A percentile compares a stretch with the other conserved stretches of the same genome.
Evolutionary conservation across 2,329 filamentous ascomycete species (phyloP).

Genomic region (Talaromyces albobiverticillius): DNA sequence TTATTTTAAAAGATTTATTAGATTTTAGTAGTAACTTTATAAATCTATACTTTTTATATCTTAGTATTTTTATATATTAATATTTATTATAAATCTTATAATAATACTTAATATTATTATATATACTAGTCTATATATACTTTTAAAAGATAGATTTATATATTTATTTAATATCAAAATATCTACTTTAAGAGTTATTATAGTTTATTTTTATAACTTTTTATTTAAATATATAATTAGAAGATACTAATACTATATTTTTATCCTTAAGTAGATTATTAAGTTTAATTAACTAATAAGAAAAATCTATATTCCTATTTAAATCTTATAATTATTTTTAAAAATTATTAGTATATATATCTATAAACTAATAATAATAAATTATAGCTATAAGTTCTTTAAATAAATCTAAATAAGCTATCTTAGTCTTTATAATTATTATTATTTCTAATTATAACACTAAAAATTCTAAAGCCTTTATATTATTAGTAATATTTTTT

Average conservation of each 20-base stretch:
- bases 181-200: not conserved
- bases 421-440: not conserved
- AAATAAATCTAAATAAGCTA: not conserved
- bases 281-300: not conserved
- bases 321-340: not conserved
- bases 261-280: not conserved
- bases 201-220: constrained; percentile 4
- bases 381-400: not conserved
- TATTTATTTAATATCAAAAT: not conserved
- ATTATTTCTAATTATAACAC: not conserved
- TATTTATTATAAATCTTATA: not conserved
- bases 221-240: not conserved
- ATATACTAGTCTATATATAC: constrained; percentile 2
- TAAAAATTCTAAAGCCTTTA: not conserved
- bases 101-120: constrained; percentile 1
- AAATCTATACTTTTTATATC: not conserved
- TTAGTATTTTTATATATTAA: not conserved
- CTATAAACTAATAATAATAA: not conserved
- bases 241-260: not conserved
- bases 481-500: not conserved
- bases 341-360: not conserved
- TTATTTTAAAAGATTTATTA: not conserved
- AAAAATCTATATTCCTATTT: not conserved
- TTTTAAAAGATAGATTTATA: not conserved
- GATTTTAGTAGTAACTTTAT: not conserved